phyloP scores from a whole-genome alignment of 352 stramenopile species.

The Elongisporangium anandrum region DNA sequence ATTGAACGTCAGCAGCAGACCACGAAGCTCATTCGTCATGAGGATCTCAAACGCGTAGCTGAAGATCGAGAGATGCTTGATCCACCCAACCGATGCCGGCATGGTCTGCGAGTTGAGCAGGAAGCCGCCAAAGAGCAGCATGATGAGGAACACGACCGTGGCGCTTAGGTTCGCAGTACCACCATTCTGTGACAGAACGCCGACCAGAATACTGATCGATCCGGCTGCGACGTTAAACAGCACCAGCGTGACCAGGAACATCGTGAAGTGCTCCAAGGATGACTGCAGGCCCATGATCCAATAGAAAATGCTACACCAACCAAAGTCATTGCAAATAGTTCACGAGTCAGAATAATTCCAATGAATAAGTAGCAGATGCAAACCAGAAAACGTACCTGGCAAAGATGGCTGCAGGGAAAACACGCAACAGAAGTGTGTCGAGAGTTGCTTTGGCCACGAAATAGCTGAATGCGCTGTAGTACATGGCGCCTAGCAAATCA shows the following conservation, averaged over 20 bases:
- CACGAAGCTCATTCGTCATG: constrained; percentile 81
- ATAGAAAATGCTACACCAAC: constrained; percentile 83
- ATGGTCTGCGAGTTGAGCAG: constrained; percentile 84
- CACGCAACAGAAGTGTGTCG: constrained; percentile 67
- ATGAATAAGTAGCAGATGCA: neutral
- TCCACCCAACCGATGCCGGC: constrained; percentile 49
- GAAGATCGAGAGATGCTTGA: constrained; percentile 84
- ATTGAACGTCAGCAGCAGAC: constrained; percentile 71
- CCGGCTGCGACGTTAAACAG: constrained; percentile 79
- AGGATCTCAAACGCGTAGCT: constrained; percentile 86
- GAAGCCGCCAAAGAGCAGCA: constrained; percentile 86
- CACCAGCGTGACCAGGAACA: constrained; percentile 70
- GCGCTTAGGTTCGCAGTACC: constrained; percentile 68
- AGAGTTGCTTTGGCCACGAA: constrained; percentile 73
- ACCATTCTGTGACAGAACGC: constrained; percentile 54
- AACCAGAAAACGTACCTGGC: constrained; percentile 22
- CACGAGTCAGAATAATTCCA: neutral
- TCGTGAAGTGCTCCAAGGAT: constrained; percentile 43
- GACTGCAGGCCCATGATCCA: constrained; percentile 82
- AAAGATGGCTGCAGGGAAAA: constrained; percentile 73
- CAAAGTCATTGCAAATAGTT: no score
- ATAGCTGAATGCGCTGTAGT: constrained; percentile 76
- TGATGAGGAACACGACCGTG: constrained; percentile 74
- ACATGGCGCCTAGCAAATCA: constrained; percentile 45
- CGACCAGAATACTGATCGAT: constrained; percentile 70